Evolutionary conservation across 148 eudicot genomes (phyloP), one percentile per base, ranked within the genome.

Genomic region (Drosera capensis): DNA sequence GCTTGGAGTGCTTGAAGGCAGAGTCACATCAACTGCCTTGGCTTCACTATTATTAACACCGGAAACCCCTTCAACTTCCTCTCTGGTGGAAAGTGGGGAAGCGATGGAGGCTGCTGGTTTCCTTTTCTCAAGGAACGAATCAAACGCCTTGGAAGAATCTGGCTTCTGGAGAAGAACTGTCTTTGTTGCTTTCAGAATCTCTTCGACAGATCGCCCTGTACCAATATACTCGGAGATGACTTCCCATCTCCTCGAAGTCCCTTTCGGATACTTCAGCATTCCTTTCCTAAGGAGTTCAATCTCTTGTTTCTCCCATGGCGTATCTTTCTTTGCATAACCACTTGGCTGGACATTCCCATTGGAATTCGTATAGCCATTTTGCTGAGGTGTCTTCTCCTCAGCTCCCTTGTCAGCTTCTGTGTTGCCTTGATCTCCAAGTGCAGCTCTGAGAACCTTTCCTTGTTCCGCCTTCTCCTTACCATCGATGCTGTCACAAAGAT

Each of bases 211-310:
- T 60, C 95, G 71, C 43, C 68, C 86, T 0, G 99, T 90, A 16
- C 99, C 99, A 23, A 90, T 55, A 52, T 66, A 90, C 35, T 84
- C 99, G 0, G 99, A 90, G 23, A 90, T 70, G 55, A 90, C 99
- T 48, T 90, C 99, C 99, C 99, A 90, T 58, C 95, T 80, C 39
- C 79, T 70, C 18, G 99, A 81, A 11, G 99, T 90, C 41, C 99
- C 99, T 68, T 84, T 90, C 2, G 93, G 99, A 38, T 54, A 90
- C 55, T 90, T 90, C 59, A 15, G 62, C 50, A 80, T 67, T 21
- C 87, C 99, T 63, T 90, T 84, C 48, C 87, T 78, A 49, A 90
- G 54, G 22, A 80, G 75, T 50, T 84, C 99, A 57, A 90, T 80
- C 66, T 90, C 99, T 66, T 90, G 95, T 58, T 60, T 80, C 15